A percentile compares a stretch with the other conserved stretches of the same genome.
These are phyloP conservation scores for Teunomyces lycoperdinae DNA, from an alignment of 805 yeast genomes.

Conservation along the genomic window DNA sequence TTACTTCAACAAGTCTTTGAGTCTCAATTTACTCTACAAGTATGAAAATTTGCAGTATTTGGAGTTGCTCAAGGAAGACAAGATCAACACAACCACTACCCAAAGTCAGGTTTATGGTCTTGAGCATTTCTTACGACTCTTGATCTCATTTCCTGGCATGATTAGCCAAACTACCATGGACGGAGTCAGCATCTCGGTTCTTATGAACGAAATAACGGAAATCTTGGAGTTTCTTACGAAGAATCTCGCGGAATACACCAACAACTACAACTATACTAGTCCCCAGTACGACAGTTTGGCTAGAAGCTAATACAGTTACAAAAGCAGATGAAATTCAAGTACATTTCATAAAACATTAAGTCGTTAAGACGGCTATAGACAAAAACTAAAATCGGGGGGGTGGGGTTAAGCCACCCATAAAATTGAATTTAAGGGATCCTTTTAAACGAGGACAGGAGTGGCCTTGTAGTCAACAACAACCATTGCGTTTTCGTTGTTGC, in stretches of 20 bases:
- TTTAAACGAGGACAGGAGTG: constrained; percentile 32
- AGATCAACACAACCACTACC: constrained; percentile 22
- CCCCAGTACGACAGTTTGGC: constrained; percentile 41
- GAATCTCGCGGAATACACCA: constrained; percentile 33
- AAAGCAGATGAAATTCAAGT: not conserved
- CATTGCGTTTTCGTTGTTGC: constrained; percentile 64
- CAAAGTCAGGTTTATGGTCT: constrained; percentile 54
- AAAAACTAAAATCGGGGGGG: not conserved
- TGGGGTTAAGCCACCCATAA: not conserved
- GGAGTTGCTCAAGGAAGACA: constrained; percentile 42
- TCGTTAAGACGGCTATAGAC: constrained; percentile 1
- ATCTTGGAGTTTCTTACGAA: constrained; percentile 52
- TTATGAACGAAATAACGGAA: constrained; percentile 54
- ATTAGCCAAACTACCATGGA: constrained; percentile 80
- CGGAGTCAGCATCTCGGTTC: constrained; percentile 56
- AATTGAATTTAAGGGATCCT: not conserved
- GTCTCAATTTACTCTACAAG: constrained; percentile 66
- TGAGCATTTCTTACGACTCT: constrained; percentile 75
- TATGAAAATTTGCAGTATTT: constrained; percentile 75
- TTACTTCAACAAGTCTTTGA: constrained; percentile 73
- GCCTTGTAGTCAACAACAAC: constrained; percentile 65
- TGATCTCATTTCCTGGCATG: constrained; percentile 80
- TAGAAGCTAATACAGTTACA: constrained; percentile 3
- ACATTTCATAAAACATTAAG: constrained; percentile 6
- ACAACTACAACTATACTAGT: constrained; percentile 36